These are phyloP conservation scores for Aspergillus sp. DNA, from an alignment of 2,329 filamentous ascomycete genomes.

Conservation along the genomic window DNA sequence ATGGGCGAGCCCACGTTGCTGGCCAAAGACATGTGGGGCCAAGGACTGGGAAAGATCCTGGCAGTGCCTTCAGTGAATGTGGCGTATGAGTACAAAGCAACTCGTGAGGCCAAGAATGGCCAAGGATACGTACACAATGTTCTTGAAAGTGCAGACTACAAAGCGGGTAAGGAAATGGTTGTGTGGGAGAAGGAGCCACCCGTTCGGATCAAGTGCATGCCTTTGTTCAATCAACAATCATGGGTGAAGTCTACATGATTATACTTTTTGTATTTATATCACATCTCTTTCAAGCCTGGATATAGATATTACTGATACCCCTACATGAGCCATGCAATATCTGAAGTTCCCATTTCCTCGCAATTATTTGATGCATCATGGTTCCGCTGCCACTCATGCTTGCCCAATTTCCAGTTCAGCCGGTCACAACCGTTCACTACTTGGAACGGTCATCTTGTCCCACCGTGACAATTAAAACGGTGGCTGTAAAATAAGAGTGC, in stretches of 20 bases:
- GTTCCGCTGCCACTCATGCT: too few species aligned
- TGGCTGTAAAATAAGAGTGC: too few species aligned
- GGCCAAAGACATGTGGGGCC: neutral
- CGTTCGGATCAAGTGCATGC: neutral
- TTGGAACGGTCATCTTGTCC: too few species aligned
- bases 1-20: neutral
- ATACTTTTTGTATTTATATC: too few species aligned
- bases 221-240: constrained; percentile 2
- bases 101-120: neutral
- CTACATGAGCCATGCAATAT: too few species aligned
- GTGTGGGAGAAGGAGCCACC: neutral
- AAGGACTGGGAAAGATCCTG: neutral
- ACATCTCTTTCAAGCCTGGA: too few species aligned
- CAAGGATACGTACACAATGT: neutral
- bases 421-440: too few species aligned
- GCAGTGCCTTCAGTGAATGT: neutral
- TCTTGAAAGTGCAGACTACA: neutral
- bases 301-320: too few species aligned
- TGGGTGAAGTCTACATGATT: neutral
- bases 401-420: too few species aligned
- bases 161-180: neutral
- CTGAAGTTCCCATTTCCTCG: too few species aligned
- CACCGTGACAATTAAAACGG: too few species aligned
- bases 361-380: too few species aligned
- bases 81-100: constrained; percentile 1